Evolutionary conservation across 148 eudicot genomes (phyloP).

Genomic region (Cornus controversa): DNA sequence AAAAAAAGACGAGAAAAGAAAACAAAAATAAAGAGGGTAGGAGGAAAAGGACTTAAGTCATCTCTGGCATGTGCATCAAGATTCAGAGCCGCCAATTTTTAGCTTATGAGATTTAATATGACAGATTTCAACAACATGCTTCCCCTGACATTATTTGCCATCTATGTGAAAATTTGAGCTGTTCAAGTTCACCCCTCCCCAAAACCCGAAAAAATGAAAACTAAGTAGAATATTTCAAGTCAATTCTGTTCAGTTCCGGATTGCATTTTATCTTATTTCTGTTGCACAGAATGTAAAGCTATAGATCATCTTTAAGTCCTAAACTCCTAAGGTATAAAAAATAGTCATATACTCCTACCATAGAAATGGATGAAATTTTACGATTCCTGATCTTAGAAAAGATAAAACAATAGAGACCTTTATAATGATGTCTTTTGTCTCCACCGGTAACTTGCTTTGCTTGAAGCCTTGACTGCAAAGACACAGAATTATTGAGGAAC

Average conservation of each 20-base stretch:
- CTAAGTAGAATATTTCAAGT: neutral
- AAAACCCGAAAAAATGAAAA: neutral
- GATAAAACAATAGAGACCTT: constrained; percentile 44
- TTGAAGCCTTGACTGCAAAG: constrained; percentile 84
- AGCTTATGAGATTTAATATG: neutral
- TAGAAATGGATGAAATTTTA: no score
- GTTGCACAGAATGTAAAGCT: neutral
- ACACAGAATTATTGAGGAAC: neutral
- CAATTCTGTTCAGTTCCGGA: neutral
- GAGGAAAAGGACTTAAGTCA: neutral
- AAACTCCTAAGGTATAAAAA: neutral
- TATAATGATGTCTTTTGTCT: constrained; percentile 82
- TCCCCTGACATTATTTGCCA: neutral
- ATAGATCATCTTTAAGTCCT: neutral
- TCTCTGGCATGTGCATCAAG: neutral
- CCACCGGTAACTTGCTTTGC: constrained; percentile 71
- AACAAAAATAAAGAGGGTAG: neutral
- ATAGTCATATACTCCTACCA: no score
- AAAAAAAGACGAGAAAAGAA: neutral
- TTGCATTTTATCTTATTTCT: neutral
- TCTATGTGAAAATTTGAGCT: neutral
- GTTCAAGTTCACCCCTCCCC: neutral
- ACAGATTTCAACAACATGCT: neutral
- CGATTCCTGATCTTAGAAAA: neutral
- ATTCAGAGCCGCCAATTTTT: neutral